Base-by-base conservation (phyloP, 495 filamentous ascomycete species). In the Saxophila tyrrhenica region DNA sequence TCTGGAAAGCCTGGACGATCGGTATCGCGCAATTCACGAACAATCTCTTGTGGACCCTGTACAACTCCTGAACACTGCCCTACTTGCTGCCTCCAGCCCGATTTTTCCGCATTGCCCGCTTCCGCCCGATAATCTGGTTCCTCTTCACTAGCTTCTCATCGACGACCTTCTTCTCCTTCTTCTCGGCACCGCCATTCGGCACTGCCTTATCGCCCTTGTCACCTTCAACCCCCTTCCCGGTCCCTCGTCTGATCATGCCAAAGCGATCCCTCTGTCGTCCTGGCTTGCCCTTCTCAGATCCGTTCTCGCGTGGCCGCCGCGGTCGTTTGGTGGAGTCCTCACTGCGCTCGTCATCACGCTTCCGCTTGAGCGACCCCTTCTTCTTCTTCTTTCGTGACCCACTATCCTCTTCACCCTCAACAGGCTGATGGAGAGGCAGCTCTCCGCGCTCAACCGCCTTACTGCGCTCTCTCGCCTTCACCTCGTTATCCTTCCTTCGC, bases 401-500 rank as follows among this genome's bases (percentile, higher is more conserved):
- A 1, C 25, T 13, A 16, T 16, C 29, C 20, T n/a, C 45, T 24
- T 44, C 20, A 21, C 10, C 46, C 21, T 35, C 52, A 29, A 43
- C 50, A 39, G 52, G 48, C 51, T 43, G 48, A 7, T 29, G 38
- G 11, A 19, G 63, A 62, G 25, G 22, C 13, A 35, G 29, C 29
- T 35, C 29, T 29, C 32, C 60, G 45, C 16, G n/a, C 64, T 45
- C 20, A 20, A 57, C 52, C 44, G 59, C 45, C 51, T 63, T 67
- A 22, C 69, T 67, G 24, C 69, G 66, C 53, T 75, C 68, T 39
- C 76, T 65, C 17, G 75, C 72, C 66, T 80, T 89, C 48, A 72
- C 73, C 64, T 94, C 84, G 21, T 75, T 73, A 56, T 90, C 86
- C 57, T 76, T 80, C 22, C 92, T 72, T 52, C 92, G 74, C 54